Evolutionary conservation across 352 stramenopile species (phyloP).

Genomic region (Phytophthora rubi): DNA sequence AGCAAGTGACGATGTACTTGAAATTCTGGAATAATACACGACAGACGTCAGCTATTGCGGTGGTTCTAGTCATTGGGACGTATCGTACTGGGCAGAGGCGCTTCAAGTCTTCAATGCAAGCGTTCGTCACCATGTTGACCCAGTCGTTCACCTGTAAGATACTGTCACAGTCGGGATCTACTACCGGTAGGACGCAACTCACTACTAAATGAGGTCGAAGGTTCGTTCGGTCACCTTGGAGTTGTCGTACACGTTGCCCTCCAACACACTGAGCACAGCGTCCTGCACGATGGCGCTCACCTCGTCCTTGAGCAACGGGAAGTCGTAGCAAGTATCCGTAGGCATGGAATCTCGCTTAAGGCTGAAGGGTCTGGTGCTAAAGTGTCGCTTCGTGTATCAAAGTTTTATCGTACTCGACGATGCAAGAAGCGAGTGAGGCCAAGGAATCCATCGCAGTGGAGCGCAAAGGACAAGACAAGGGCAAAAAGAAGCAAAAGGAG

Average conservation of each 20-base stretch:
- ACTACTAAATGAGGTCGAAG: background rate
- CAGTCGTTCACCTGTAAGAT: conserved; percentile 63
- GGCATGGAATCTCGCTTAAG: conserved; percentile 30
- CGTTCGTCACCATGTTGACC: conserved; percentile 70
- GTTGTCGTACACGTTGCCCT: conserved; percentile 84
- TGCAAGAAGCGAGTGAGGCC: conserved; percentile 18
- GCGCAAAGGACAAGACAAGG: conserved; percentile 13
- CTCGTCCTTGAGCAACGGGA: conserved; percentile 76
- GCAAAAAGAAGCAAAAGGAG: conserved; percentile 20
- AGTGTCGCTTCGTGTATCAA: conserved; percentile 26
- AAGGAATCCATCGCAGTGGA: background rate
- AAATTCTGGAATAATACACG: conserved; percentile 60
- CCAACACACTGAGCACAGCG: conserved; percentile 70
- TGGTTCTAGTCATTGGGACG: background rate
- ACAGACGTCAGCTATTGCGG: background rate
- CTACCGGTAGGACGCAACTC: background rate
- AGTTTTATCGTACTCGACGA: conserved; percentile 6
- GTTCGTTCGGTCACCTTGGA: conserved; percentile 47
- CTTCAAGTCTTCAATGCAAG: conserved; percentile 73
- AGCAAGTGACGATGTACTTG: conserved; percentile 85
- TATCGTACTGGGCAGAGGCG: conserved; percentile 58
- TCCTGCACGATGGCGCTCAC: conserved; percentile 79
- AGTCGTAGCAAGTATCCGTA: conserved; percentile 63
- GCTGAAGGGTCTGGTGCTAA: conserved; percentile 10
- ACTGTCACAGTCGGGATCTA: background rate